phyloP scores from a whole-genome alignment of 441 rosid species.

The Arabidopsis hybrid region DNA sequence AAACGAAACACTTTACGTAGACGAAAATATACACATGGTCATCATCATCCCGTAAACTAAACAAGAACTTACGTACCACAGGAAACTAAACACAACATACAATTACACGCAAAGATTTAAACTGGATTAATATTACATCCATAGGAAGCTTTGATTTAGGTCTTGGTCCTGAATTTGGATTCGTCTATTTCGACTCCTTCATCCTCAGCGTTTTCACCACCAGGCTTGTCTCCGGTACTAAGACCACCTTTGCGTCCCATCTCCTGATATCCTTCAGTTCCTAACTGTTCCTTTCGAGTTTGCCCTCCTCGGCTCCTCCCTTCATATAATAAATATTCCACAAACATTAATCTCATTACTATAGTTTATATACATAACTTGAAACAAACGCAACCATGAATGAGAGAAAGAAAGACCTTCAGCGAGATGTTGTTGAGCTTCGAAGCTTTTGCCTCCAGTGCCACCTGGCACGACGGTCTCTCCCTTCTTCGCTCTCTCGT shows the following conservation, averaged over 20 bases:
- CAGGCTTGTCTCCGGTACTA: constrained; percentile 56
- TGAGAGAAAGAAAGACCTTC: constrained; percentile 49
- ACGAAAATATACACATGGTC: constrained; percentile 4
- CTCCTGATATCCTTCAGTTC: constrained; percentile 70
- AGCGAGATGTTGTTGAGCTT: constrained; percentile 74
- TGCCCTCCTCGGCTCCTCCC: constrained; percentile 77
- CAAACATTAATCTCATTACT: not conserved
- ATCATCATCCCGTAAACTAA: constrained; percentile 15
- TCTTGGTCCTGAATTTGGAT: constrained; percentile 51
- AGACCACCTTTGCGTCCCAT: constrained; percentile 79
- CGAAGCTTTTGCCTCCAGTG: constrained; percentile 73
- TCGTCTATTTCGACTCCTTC: constrained; percentile 54
- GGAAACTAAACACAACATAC: constrained; percentile 17
- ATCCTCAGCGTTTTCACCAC: constrained; percentile 49
- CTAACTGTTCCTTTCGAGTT: constrained; percentile 69
- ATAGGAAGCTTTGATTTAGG: not conserved
- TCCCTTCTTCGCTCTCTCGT: constrained; percentile 62
- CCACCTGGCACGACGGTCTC: constrained; percentile 75
- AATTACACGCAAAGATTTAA: not conserved
- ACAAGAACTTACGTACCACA: not conserved
- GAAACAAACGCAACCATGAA: not conserved
- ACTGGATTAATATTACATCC: not conserved
- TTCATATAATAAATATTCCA: constrained; percentile 1
- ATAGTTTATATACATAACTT: constrained; percentile 1
- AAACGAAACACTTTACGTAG: not conserved